Conservation (phyloP, 2,329 filamentous ascomycete species). For the Colletotrichum siamense region DNA sequence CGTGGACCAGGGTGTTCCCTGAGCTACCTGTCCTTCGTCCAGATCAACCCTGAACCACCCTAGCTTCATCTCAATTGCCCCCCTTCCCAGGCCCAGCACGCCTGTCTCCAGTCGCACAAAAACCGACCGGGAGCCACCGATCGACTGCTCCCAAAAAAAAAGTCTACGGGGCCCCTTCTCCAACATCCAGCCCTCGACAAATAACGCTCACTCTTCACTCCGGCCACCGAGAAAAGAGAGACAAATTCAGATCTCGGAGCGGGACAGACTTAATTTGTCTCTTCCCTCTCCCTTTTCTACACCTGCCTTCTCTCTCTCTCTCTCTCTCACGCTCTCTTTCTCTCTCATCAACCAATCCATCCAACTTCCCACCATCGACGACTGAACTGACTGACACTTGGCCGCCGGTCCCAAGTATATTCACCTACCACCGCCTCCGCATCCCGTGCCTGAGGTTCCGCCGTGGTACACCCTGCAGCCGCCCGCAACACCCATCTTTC, state of each 20-base stretch:
- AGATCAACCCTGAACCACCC: slow-evolving; percentile 45
- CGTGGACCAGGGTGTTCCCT: slow-evolving; percentile 38
- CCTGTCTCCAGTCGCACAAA: slow-evolving; percentile 51
- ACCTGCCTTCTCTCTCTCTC: neutral
- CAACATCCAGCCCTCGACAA: slow-evolving; percentile 24
- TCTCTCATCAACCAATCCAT: neutral
- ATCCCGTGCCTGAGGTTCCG: slow-evolving; percentile 35
- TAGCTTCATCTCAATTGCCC: slow-evolving; percentile 49
- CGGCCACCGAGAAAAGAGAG: slow-evolving; percentile 8
- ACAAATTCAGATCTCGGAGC: slow-evolving; percentile 8
- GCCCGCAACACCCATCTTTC: slow-evolving; percentile 43
- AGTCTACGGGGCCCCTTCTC: slow-evolving; percentile 32
- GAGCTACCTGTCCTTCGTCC: slow-evolving; percentile 36
- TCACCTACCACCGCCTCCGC: slow-evolving; percentile 22
- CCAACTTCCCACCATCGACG: neutral
- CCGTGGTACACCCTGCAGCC: slow-evolving; percentile 48
- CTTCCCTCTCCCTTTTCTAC: slow-evolving; percentile 21
- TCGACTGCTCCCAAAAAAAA: slow-evolving; percentile 34
- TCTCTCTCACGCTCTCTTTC: slow-evolving; percentile 18
- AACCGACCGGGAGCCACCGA: slow-evolving; percentile 49
- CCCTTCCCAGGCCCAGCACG: slow-evolving; percentile 35
- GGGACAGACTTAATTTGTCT: slow-evolving; percentile 14
- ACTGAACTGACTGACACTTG: neutral
- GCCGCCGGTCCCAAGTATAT: neutral
- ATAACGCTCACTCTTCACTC: slow-evolving; percentile 24